Evolutionary conservation across 306 rosid genomes (phyloP).

Genomic region (Dicorynia guianensis): DNA sequence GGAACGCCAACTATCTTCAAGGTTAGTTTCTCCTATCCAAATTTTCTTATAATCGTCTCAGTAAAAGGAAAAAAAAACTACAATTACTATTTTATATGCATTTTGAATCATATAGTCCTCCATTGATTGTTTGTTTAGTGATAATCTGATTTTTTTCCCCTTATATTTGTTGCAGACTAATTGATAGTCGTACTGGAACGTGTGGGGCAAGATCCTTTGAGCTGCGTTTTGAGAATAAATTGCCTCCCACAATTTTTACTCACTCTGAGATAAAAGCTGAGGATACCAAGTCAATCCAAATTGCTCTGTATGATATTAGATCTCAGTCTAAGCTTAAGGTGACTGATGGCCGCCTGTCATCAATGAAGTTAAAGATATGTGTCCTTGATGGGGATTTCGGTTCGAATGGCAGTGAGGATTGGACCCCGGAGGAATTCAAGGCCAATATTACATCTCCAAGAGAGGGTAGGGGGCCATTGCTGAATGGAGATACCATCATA

Average conservation of each 20-base stretch:
- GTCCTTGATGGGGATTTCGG: slow-evolving; percentile 45
- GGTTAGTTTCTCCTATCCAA: slow-evolving; percentile 26
- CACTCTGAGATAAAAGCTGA: slow-evolving; percentile 9
- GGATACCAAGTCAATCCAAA: background rate
- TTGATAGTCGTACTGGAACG: background rate
- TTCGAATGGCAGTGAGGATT: slow-evolving; percentile 29
- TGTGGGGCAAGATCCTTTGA: slow-evolving; percentile 32
- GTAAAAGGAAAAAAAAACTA: too few relatives aligned
- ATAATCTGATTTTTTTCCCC: too few relatives aligned
- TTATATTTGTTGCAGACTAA: too few relatives aligned
- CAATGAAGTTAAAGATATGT: slow-evolving; percentile 36
- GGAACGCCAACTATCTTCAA: slow-evolving; percentile 12
- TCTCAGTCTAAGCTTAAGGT: slow-evolving; percentile 17
- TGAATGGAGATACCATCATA: slow-evolving; percentile 27
- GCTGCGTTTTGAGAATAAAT: slow-evolving; percentile 33
- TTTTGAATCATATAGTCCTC: slow-evolving; percentile 14
- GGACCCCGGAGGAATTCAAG: slow-evolving; percentile 47
- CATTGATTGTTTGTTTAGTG: background rate
- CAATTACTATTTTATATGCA: background rate
- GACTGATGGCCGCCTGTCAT: slow-evolving; percentile 36
- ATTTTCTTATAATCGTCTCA: background rate
- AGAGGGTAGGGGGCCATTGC: slow-evolving; percentile 49
- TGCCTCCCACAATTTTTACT: slow-evolving; percentile 35
- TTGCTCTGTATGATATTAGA: slow-evolving; percentile 34
- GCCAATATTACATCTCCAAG: slow-evolving; percentile 40